These are phyloP conservation scores for Triticum urartu DNA, from an alignment of 176 grass and related monocot genomes.

Conservation along the genomic window DNA sequence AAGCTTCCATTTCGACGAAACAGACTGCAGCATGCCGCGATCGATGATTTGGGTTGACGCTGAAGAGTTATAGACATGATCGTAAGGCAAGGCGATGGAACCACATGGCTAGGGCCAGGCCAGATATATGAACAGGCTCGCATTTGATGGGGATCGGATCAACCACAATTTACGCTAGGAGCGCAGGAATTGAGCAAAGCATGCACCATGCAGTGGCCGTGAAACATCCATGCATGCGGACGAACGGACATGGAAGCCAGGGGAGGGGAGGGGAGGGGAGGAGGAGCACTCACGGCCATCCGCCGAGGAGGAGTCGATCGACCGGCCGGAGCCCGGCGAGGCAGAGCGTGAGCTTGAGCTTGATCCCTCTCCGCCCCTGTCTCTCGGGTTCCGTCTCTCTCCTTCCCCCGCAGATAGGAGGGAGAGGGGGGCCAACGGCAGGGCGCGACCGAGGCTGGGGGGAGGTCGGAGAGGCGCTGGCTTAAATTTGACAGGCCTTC, in stretches of 20 bases:
- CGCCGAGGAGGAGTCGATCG: neutral
- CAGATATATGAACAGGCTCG: neutral
- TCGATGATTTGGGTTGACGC: neutral
- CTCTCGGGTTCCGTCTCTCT: neutral
- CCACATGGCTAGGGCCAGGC: neutral
- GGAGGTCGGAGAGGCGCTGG: neutral
- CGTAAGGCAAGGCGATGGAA: neutral
- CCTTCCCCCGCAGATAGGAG: constrained; percentile 30
- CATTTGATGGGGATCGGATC: neutral
- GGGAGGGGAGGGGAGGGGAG: neutral
- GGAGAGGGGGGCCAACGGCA: constrained; percentile 3
- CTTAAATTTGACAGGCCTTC: constrained; percentile 41
- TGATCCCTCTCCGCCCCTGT: neutral
- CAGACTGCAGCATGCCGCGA: neutral
- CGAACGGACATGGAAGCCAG: neutral
- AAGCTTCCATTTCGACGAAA: neutral
- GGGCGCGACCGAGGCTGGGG: constrained; percentile 8
- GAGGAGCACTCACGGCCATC: constrained; percentile 50
- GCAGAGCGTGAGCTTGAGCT: neutral
- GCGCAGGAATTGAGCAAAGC: neutral
- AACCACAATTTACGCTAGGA: neutral
- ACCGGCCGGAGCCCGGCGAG: neutral
- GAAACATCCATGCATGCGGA: neutral
- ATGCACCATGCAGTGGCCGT: neutral
- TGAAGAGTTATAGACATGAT: neutral